These are phyloP conservation scores for Chaetomium cochliodes DNA, from an alignment of 495 filamentous ascomycete genomes.

Conservation along the genomic window DNA sequence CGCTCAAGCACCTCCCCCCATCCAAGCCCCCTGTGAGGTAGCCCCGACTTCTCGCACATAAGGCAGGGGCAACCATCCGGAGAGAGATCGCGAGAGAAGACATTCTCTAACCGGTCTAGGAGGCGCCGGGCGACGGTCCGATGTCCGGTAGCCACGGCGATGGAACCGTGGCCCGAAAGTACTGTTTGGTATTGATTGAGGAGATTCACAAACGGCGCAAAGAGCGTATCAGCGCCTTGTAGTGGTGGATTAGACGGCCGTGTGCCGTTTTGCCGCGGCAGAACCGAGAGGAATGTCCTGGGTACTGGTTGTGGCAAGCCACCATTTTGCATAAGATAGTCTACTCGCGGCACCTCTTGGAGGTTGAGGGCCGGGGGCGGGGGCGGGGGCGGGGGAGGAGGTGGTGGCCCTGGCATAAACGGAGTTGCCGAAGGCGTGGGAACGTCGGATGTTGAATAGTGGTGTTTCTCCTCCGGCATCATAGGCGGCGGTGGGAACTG, in stretches of 20 bases:
- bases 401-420: constrained; percentile 41
- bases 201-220: constrained; percentile 73
- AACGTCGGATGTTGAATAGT: constrained; percentile 32
- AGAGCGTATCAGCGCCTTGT: constrained; percentile 63
- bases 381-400: constrained; percentile 71
- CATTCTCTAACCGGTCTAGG: constrained; percentile 87
- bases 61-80: constrained; percentile 72
- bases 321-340: constrained; percentile 86
- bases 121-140: constrained; percentile 87
- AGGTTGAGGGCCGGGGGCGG: constrained; percentile 73
- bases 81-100: constrained; percentile 89
- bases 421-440: constrained; percentile 44
- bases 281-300: constrained; percentile 59
- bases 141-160: constrained; percentile 96
- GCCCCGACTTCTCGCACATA: constrained; percentile 65
- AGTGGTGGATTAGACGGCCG: constrained; percentile 53
- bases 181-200: constrained; percentile 84
- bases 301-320: constrained; percentile 67
- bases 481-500: constrained; percentile 46
- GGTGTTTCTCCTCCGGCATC: constrained; percentile 38
- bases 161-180: constrained; percentile 74
- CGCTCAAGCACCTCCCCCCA: constrained; percentile 97
- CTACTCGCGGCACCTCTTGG: constrained; percentile 65
- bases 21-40: constrained; percentile 69
- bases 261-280: constrained; percentile 50